Conservation (phyloP, 2,329 filamentous ascomycete genomes). For the Huntiella bhutanensis region DNA sequence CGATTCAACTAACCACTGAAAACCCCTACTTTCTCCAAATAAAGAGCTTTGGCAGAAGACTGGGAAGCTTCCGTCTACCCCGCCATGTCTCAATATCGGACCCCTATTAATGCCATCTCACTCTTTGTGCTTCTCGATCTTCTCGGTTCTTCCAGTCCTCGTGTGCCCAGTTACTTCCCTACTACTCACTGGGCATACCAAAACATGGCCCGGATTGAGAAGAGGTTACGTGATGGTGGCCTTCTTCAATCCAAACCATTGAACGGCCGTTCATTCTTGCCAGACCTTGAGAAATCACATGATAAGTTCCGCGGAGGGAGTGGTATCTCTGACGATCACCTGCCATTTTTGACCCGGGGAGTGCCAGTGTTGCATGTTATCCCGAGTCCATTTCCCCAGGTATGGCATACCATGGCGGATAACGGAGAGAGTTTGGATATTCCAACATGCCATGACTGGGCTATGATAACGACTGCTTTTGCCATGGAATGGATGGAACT, state of each 20-base stretch:
- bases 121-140: slow-evolving; percentile 87
- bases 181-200: slow-evolving; percentile 89
- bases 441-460: slow-evolving; percentile 71
- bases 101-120: slow-evolving; percentile 57
- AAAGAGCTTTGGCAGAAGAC: slow-evolving; percentile 50
- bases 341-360: slow-evolving; percentile 74
- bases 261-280: slow-evolving; percentile 35
- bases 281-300: slow-evolving; percentile 36
- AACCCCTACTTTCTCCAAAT: background rate
- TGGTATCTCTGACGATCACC: slow-evolving; percentile 63
- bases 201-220: slow-evolving; percentile 54
- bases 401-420: slow-evolving; percentile 78
- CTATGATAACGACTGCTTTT: slow-evolving; percentile 66
- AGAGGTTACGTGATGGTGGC: slow-evolving; percentile 47
- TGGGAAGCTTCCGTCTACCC: slow-evolving; percentile 60
- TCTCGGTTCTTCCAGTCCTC: slow-evolving; percentile 50
- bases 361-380: slow-evolving; percentile 85
- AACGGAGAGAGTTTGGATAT: slow-evolving; percentile 70
- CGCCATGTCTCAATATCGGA: slow-evolving; percentile 55
- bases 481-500: slow-evolving; percentile 84
- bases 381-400: slow-evolving; percentile 56
- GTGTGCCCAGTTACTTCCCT: slow-evolving; percentile 68
- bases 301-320: slow-evolving; percentile 29
- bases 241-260: slow-evolving; percentile 41
- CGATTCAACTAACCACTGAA: slow-evolving; percentile 1